A percentile compares a stretch with the other conserved stretches of the same genome.
Conservation (phyloP, 768 basidiomycete genomes). For the Hygrocybe punicea region DNA sequence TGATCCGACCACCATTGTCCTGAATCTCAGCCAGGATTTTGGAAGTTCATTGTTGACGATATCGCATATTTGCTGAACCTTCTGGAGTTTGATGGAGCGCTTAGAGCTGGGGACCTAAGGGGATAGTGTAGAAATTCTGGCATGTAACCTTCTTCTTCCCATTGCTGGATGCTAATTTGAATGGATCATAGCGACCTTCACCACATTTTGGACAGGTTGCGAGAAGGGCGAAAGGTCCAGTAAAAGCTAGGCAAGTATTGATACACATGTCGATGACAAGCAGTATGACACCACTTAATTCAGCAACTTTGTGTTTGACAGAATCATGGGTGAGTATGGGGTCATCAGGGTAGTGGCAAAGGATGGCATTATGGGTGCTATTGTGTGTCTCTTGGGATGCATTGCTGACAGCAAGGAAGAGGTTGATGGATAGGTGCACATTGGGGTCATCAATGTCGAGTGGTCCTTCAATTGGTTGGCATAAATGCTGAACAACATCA, state of each 20-base stretch:
- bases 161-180: background rate
- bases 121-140: slow-evolving; percentile 36
- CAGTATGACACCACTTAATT: slow-evolving; percentile 30
- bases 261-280: slow-evolving; percentile 39
- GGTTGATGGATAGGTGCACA: background rate
- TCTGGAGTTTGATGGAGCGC: slow-evolving; percentile 21
- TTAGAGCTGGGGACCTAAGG: slow-evolving; percentile 39
- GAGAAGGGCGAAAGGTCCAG: slow-evolving; percentile 29
- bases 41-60: slow-evolving; percentile 16
- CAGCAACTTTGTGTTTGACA: slow-evolving; percentile 11
- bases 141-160: slow-evolving; percentile 15
- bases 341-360: slow-evolving; percentile 15
- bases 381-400: slow-evolving; percentile 23
- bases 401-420: background rate
- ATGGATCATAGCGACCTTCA: slow-evolving; percentile 22
- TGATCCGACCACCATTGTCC: background rate
- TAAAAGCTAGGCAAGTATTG: slow-evolving; percentile 38
- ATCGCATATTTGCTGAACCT: slow-evolving; percentile 22
- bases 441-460: too few relatives aligned
- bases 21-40: slow-evolving; percentile 3
- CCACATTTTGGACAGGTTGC: slow-evolving; percentile 30
- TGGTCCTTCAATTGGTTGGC: too few relatives aligned
- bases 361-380: slow-evolving; percentile 14
- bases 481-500: too few relatives aligned
- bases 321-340: slow-evolving; percentile 1